Evolutionary conservation across 176 grass and related monocot genomes (phyloP).

Genomic region (Microstegium vimineum): DNA sequence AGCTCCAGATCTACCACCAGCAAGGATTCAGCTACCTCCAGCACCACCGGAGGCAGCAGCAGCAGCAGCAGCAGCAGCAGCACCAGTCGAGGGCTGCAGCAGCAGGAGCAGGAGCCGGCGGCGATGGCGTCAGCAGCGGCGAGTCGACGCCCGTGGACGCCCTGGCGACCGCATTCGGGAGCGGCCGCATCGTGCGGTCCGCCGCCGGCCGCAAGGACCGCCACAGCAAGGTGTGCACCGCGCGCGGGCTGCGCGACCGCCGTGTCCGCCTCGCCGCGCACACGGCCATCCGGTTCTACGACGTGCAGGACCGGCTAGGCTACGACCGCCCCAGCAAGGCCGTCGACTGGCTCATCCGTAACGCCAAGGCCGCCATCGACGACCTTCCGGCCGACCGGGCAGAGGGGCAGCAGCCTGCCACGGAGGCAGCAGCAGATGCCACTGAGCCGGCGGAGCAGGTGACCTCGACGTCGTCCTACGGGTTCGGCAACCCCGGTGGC

Average conservation of each 20-base stretch:
- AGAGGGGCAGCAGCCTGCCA: constrained; percentile 28
- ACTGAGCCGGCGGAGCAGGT: constrained; percentile 33
- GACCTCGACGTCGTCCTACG: constrained; percentile 56
- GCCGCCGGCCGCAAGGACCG: constrained; percentile 86
- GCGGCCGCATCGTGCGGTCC: constrained; percentile 94
- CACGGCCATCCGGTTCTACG: constrained; percentile 97
- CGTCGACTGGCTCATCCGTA: constrained; percentile 95
- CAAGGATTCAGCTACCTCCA: constrained; percentile 39
- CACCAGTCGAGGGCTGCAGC: not conserved
- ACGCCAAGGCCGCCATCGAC: constrained; percentile 80
- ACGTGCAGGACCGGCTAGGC: constrained; percentile 93
- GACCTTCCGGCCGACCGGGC: constrained; percentile 59
- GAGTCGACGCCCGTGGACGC: constrained; percentile 73
- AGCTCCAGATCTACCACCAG: constrained; percentile 64
- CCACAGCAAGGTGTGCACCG: constrained; percentile 97
- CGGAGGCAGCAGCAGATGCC: constrained; percentile 13
- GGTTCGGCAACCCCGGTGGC: constrained; percentile 33
- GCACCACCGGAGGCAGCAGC: constrained; percentile 40
- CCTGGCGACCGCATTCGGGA: constrained; percentile 45
- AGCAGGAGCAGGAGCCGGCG: not conserved
- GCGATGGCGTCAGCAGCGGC: constrained; percentile 43
- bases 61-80: not conserved
- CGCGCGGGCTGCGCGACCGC: constrained; percentile 79
- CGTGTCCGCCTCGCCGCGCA: constrained; percentile 89
- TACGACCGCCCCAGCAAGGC: constrained; percentile 99